Base-by-base conservation (phyloP, 768 basidiomycete species). In the Russula vinacea region DNA sequence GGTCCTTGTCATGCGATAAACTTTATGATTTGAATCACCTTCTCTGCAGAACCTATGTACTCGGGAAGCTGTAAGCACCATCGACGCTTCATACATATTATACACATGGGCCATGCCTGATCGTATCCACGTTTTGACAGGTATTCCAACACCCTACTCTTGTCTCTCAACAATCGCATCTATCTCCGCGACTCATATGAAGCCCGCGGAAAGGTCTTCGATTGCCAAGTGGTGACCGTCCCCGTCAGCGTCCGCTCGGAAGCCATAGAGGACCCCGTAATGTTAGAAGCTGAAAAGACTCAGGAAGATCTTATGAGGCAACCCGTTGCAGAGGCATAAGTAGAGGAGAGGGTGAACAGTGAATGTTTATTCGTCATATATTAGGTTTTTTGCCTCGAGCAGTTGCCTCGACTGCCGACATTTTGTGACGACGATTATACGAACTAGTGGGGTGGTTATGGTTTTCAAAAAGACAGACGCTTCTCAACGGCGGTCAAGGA, bases 131-230 rank as follows among this genome's bases (percentile, higher is more conserved):
- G 4, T 37, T 37, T 54, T 22, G 53, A 40, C 32, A 65, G 64
- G 16, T 69, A 67, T 57, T 67, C 72, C 3, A 73, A 73, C 61
- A 73, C 72, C 0, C 65, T 73, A 19, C 70, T 73, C 26, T 68
- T 72, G 29, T 56, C 68, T 4, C 67, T 73, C 62, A 72, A 72
- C 45, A 64, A 64, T 47, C 62, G 62, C 32, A 44, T 66, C 19
- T 57, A 56, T 6, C 37, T 66, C 24, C 65, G 65, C 17, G 35
- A 54, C 13, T 5, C 3, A 1, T 32, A 22, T 2, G n/a, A 19
- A 9, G 10, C 35, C 29, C 50, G 9, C 3, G 29, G 29, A 24
- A 13, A 1, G 7, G 35, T 54, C 16, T 11, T 24, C 3, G 44
- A 22, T 22, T 5, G 1, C 44, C 44, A 22, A 45, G 10, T 5